A percentile compares a stretch with the other conserved stretches of the same genome.
These are phyloP conservation scores for Aureobasidium sp. DNA, from an alignment of 2,329 filamentous ascomycete genomes.

Conservation along the genomic window DNA sequence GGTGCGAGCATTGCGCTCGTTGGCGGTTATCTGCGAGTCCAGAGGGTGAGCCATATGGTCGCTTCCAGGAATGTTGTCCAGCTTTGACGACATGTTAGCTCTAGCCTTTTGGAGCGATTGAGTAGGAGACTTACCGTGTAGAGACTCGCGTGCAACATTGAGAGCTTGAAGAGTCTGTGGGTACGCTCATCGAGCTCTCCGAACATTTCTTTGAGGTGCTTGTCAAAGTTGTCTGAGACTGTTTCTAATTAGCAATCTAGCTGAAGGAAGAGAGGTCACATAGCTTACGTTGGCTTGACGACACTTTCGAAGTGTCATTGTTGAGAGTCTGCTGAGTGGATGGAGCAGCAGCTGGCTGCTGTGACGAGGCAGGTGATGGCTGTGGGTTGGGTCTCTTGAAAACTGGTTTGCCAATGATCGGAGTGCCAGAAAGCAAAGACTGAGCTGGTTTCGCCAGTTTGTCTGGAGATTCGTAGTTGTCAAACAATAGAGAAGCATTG, in stretches of 20 bases:
- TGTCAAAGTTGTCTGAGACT: background rate
- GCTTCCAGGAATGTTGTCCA: background rate
- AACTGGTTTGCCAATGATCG: background rate
- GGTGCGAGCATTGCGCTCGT: background rate
- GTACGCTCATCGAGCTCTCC: background rate
- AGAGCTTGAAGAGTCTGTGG: background rate
- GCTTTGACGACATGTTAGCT: background rate
- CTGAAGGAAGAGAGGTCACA: no score
- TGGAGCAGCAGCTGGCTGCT: background rate
- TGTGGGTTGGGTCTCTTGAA: background rate
- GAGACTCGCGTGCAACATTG: background rate
- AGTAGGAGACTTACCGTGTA: background rate
- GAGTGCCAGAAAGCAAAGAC: no score
- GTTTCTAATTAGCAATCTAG: background rate
- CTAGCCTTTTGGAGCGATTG: background rate
- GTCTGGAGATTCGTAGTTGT: background rate
- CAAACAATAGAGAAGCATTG: background rate
- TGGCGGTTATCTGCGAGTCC: background rate
- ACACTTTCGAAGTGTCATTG: background rate
- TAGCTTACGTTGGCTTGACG: background rate
- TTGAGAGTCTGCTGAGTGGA: background rate
- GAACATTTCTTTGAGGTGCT: background rate
- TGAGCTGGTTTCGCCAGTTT: background rate
- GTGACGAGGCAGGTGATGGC: background rate
- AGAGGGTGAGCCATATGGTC: background rate